phyloP scores from a whole-genome alignment of 192 early-diverging fungal species.

The Phlyctochytrium planicorne region DNA sequence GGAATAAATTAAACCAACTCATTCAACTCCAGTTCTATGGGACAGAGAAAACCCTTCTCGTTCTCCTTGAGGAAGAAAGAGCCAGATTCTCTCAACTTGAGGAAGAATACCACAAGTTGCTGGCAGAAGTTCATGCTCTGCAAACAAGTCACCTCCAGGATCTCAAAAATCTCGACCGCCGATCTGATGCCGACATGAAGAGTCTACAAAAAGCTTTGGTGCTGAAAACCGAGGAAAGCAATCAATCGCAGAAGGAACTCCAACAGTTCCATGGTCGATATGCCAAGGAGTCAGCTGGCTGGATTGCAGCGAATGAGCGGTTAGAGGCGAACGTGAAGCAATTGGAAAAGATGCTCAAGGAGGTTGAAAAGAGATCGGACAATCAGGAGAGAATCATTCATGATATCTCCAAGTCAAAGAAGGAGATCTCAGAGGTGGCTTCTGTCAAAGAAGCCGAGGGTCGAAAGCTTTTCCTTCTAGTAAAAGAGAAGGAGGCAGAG shows the following conservation, averaged over 20 bases:
- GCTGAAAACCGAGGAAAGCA: slow-evolving; percentile 39
- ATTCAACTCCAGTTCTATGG: not conserved
- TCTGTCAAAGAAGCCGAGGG: slow-evolving; percentile 35
- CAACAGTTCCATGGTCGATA: slow-evolving; percentile 31
- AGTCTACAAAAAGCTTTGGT: slow-evolving; percentile 38
- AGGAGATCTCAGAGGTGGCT: slow-evolving; percentile 35
- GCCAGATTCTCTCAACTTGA: slow-evolving; percentile 42
- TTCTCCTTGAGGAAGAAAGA: slow-evolving; percentile 50
- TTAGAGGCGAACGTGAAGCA: slow-evolving; percentile 32
- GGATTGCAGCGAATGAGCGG: slow-evolving; percentile 24
- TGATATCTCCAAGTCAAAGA: slow-evolving; percentile 31
- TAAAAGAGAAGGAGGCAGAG: slow-evolving; percentile 41
- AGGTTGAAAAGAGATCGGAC: slow-evolving; percentile 12
- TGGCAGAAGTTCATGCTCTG: slow-evolving; percentile 49
- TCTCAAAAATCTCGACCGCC: slow-evolving; percentile 37
- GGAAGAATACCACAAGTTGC: slow-evolving; percentile 47
- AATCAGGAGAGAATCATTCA: slow-evolving; percentile 28
- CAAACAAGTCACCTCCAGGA: slow-evolving; percentile 49
- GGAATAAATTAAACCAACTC: not conserved
- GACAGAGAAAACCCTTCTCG: slow-evolving; percentile 46
- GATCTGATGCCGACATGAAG: slow-evolving; percentile 22
- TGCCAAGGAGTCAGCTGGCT: slow-evolving; percentile 21
- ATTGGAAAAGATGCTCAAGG: slow-evolving; percentile 18
- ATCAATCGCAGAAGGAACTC: slow-evolving; percentile 24
- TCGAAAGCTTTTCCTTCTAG: slow-evolving; percentile 30